Conservation (phyloP, 805 yeast species). For the Teunomyces aglyptinius region DNA sequence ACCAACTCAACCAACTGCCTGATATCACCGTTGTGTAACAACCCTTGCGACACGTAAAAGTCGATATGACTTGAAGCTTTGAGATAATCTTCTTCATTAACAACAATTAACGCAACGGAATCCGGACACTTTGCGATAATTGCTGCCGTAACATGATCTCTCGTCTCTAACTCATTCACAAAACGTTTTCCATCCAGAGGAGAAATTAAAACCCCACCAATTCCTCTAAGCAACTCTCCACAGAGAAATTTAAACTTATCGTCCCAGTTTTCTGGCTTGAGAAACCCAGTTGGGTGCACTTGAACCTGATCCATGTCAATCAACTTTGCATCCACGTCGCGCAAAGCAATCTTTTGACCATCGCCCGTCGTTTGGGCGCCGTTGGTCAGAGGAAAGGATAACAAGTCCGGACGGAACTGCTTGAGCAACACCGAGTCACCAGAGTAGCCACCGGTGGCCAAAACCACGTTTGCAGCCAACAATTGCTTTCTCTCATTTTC, state of each 20-base stretch:
- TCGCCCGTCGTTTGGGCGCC: constrained; percentile 58
- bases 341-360: constrained; percentile 49
- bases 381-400: constrained; percentile 53
- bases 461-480: constrained; percentile 32
- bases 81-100: constrained; percentile 45
- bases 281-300: constrained; percentile 63
- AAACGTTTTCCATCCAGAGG: constrained; percentile 47
- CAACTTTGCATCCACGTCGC: constrained; percentile 45
- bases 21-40: constrained; percentile 24
- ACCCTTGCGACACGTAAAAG: constrained; percentile 39
- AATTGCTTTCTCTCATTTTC: constrained; percentile 10
- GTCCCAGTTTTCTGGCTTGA: constrained; percentile 38
- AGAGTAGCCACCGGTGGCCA: constrained; percentile 63
- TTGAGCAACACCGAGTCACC: constrained; percentile 37
- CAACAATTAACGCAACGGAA: constrained; percentile 18
- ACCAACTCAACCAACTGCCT: constrained; percentile 16
- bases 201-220: constrained; percentile 55
- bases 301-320: constrained; percentile 60
- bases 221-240: constrained; percentile 59
- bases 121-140: constrained; percentile 30
- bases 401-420: constrained; percentile 46
- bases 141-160: constrained; percentile 51
- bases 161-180: constrained; percentile 51
- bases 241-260: constrained; percentile 54
- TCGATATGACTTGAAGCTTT: constrained; percentile 50